Evolutionary conservation across 495 filamentous ascomycete species (phyloP).

Genomic region (Trichoderma gamsii): DNA sequence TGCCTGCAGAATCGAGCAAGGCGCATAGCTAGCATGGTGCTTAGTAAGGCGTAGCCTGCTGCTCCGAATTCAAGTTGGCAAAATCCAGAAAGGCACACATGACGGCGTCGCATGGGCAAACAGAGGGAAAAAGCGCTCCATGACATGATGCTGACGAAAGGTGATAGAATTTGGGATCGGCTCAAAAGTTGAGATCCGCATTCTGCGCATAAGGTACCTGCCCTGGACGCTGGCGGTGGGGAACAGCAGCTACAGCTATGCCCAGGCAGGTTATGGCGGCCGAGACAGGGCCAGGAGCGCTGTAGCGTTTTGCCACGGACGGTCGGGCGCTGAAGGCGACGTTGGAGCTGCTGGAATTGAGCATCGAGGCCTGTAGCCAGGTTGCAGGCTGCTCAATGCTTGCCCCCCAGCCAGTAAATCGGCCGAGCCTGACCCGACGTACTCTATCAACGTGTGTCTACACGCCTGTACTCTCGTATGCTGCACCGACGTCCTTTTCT

Average conservation of each 20-base stretch:
- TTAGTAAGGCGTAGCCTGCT: background rate
- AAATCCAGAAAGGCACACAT: background rate
- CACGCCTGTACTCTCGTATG: background rate
- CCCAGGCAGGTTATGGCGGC: background rate
- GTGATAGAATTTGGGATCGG: background rate
- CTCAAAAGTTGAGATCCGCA: background rate
- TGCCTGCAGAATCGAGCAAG: conserved; percentile 12
- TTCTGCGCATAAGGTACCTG: conserved; percentile 9
- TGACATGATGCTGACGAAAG: conserved; percentile 13
- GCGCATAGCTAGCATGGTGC: background rate
- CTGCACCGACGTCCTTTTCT: no score
- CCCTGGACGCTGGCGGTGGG: background rate
- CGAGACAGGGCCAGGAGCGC: background rate
- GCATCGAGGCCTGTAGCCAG: background rate
- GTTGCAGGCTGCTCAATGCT: background rate
- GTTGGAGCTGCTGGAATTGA: background rate
- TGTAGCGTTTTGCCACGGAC: background rate
- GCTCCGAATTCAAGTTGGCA: background rate
- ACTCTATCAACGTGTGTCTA: background rate
- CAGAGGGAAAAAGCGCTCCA: background rate
- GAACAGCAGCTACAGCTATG: background rate
- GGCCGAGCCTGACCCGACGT: background rate
- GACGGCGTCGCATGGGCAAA: background rate
- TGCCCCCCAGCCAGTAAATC: background rate
- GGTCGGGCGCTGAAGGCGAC: background rate